Evolutionary conservation across 2,329 filamentous ascomycete species (phyloP).

Genomic region (Colletotrichum ledebouriae): DNA sequence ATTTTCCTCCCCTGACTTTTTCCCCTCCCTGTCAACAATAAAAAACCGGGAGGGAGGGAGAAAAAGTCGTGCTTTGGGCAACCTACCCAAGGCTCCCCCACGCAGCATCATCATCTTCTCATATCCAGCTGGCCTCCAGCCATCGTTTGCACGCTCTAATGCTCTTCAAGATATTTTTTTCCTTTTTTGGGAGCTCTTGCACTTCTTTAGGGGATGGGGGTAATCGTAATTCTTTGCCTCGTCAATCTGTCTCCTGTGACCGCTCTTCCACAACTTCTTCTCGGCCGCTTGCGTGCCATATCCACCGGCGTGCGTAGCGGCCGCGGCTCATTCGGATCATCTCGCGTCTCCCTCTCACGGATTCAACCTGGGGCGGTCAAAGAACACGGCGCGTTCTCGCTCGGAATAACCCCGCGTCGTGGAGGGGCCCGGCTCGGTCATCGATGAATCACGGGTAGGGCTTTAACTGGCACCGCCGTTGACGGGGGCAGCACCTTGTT

Average conservation of each 20-base stretch:
- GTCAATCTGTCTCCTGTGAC: constrained; percentile 41
- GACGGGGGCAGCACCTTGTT: constrained; percentile 45
- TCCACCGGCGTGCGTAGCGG: constrained; percentile 33
- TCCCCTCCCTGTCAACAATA: constrained; percentile 10
- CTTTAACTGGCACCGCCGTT: constrained; percentile 44
- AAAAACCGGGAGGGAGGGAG: not conserved
- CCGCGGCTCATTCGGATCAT: constrained; percentile 40
- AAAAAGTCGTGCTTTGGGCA: constrained; percentile 23
- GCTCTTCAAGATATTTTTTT: constrained; percentile 43
- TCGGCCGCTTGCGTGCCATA: constrained; percentile 34
- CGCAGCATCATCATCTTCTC: constrained; percentile 25
- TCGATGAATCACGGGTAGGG: constrained; percentile 40
- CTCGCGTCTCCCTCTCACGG: constrained; percentile 41
- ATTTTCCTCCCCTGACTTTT: constrained; percentile 28
- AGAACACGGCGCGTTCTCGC: constrained; percentile 14
- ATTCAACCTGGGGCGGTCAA: constrained; percentile 28
- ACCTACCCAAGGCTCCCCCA: constrained; percentile 21
- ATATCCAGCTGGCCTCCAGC: constrained; percentile 40
- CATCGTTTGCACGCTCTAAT: constrained; percentile 43
- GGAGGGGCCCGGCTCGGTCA: constrained; percentile 42
- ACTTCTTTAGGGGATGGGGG: constrained; percentile 38
- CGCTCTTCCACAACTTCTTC: constrained; percentile 35
- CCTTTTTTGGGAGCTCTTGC: constrained; percentile 37
- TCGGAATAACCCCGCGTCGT: constrained; percentile 24
- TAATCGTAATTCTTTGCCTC: constrained; percentile 43